Conservation (phyloP, 441 rosid species). For the Biscutella laevigata region DNA sequence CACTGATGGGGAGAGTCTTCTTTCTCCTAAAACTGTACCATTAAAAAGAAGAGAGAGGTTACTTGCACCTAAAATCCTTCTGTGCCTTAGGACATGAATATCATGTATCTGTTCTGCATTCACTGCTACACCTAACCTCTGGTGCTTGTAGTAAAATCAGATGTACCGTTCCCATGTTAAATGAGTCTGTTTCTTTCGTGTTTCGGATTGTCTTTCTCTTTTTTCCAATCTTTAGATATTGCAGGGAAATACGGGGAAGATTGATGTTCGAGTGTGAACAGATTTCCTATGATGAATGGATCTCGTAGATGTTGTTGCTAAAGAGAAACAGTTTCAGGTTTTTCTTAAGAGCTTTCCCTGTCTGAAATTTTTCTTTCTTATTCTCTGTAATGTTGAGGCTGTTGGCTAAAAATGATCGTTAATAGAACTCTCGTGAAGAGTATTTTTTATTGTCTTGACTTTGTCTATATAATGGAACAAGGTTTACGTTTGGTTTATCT, state of each 20-base stretch:
- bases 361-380: neutral
- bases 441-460: too few species aligned
- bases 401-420: too few species aligned
- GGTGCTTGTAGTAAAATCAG: constrained; percentile 21
- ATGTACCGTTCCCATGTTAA: too few species aligned
- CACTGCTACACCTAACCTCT: constrained; percentile 12
- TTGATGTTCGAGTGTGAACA: constrained; percentile 4
- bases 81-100: constrained; percentile 19
- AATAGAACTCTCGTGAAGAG: too few species aligned
- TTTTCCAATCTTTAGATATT: constrained; percentile 18
- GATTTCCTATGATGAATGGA: constrained; percentile 9
- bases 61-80: constrained; percentile 16
- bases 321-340: constrained; percentile 21
- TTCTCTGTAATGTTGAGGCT: too few species aligned
- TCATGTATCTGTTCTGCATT: constrained; percentile 6
- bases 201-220: constrained; percentile 14
- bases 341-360: constrained; percentile 11
- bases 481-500: too few species aligned
- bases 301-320: constrained; percentile 13
- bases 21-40: constrained; percentile 24
- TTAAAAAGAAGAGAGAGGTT: constrained; percentile 20
- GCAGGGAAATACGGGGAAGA: constrained; percentile 23
- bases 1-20: constrained; percentile 19
- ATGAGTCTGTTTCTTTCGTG: constrained; percentile 10
- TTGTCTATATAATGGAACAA: too few species aligned